Conservation (phyloP, 2,329 filamentous ascomycete genomes). For the Sporothrix pseudoabietina region DNA sequence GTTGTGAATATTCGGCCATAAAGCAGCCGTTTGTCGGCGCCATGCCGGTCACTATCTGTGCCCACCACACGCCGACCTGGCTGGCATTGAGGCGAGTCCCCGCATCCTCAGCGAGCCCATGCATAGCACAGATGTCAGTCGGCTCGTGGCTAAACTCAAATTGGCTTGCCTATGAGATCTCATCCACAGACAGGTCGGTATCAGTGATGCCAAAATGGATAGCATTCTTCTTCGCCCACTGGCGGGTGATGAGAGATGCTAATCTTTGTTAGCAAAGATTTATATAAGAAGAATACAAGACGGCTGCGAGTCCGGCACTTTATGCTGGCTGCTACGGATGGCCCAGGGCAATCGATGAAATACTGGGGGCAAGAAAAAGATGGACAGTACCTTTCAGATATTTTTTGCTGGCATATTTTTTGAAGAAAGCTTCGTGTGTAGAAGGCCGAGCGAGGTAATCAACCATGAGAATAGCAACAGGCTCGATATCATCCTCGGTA, state of each 20-base stretch:
- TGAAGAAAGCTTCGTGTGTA: constrained; percentile 96
- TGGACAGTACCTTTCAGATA: constrained; percentile 82
- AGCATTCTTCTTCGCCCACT: constrained; percentile 87
- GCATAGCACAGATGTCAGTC: too few relatives aligned
- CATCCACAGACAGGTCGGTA: constrained; percentile 53
- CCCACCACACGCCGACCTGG: background rate
- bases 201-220: constrained; percentile 57
- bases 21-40: background rate
- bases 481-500: constrained; percentile 87
- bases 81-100: background rate
- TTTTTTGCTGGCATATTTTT: constrained; percentile 99
- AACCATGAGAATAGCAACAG: constrained; percentile 90
- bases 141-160: background rate
- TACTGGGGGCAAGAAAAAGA: background rate
- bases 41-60: background rate
- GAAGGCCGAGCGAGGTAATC: constrained; percentile 92
- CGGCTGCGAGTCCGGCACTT: background rate
- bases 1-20: background rate
- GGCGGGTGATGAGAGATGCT: constrained; percentile 89
- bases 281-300: background rate
- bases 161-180: constrained; percentile 42
- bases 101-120: background rate
- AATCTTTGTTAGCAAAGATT: background rate
- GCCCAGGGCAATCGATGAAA: background rate
- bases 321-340: background rate